Evolutionary conservation across 78 protist species (phyloP).

Genomic region (Dictyostelium purpureum): DNA sequence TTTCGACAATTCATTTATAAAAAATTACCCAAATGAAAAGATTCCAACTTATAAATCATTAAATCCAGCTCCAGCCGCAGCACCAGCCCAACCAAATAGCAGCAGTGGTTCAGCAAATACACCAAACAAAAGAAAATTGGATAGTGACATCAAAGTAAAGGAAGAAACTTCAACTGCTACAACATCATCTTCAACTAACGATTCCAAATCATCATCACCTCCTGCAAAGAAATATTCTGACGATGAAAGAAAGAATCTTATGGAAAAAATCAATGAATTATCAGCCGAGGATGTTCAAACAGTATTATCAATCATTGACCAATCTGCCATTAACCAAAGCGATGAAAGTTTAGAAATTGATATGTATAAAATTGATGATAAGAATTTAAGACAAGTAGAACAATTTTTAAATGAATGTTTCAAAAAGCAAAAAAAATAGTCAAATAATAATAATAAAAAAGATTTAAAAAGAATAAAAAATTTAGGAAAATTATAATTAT

Average conservation of each 20-base stretch:
- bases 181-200: not conserved
- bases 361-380: slow-evolving; percentile 63
- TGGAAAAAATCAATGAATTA: slow-evolving; percentile 31
- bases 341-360: slow-evolving; percentile 58
- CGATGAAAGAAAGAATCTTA: slow-evolving; percentile 14
- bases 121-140: not conserved
- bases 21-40: slow-evolving; percentile 47
- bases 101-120: not conserved
- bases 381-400: slow-evolving; percentile 34
- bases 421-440: slow-evolving; percentile 1
- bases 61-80: not conserved
- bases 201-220: not conserved
- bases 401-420: slow-evolving; percentile 15
- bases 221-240: slow-evolving; percentile 21
- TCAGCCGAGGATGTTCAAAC: not conserved
- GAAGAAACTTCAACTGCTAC: not conserved
- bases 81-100: not conserved
- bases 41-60: not conserved
- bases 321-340: slow-evolving; percentile 34
- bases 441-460: not conserved
- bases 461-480: not conserved
- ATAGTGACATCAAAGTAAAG: not conserved
- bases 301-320: slow-evolving; percentile 29
- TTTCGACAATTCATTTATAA: slow-evolving; percentile 26
- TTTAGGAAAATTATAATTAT: not conserved